These are phyloP conservation scores for Colletotrichum sp. DNA, from an alignment of 2,329 filamentous ascomycete species.

Conservation along the genomic window DNA sequence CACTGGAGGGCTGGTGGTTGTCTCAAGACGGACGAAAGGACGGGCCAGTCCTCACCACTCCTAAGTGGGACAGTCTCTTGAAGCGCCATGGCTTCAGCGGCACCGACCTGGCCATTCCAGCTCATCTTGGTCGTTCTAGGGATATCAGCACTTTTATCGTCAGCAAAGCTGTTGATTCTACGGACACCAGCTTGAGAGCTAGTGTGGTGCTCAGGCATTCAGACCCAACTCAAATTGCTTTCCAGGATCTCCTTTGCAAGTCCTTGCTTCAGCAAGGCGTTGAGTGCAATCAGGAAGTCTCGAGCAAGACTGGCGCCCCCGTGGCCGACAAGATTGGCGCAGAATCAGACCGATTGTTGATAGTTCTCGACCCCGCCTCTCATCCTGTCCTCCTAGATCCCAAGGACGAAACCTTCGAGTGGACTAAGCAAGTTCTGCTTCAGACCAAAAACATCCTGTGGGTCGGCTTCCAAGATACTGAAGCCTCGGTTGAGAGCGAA, in stretches of 20 bases:
- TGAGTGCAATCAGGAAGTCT: no score
- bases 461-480: background rate
- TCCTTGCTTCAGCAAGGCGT: no score
- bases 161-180: no score
- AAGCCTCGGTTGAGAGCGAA: background rate
- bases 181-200: no score
- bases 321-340: no score
- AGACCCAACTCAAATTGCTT: no score
- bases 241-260: no score
- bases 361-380: background rate
- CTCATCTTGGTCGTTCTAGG: no score
- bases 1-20: constrained; percentile 23
- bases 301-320: no score
- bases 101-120: background rate
- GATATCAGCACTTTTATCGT: no score
- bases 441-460: background rate
- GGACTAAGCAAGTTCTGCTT: background rate
- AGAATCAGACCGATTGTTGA: no score
- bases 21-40: background rate
- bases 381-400: background rate
- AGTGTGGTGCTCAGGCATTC: no score
- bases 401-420: background rate
- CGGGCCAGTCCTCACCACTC: background rate
- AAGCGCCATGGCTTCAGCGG: background rate
- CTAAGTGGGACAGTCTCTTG: background rate